Percentiles rank a stretch among this genome's conserved stretches.
Evolutionary conservation across 192 early-diverging fungal species (phyloP).

Genomic region (Jimgerdemannia lactiflua): DNA sequence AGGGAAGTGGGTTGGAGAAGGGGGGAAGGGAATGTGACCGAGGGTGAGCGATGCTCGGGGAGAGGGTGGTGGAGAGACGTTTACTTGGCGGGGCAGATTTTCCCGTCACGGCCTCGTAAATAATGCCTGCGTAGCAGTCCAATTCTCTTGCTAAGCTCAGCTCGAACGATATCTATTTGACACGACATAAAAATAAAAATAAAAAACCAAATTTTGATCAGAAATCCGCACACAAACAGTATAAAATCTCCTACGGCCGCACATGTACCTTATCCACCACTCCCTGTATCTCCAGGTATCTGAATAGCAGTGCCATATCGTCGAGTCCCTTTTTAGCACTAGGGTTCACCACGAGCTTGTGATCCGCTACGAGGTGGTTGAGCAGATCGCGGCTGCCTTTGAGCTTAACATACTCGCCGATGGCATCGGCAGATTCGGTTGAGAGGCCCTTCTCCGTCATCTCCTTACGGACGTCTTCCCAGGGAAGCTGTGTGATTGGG

Average conservation of each 20-base stretch:
- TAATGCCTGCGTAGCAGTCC: slow-evolving; percentile 99
- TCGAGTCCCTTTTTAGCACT: slow-evolving; percentile 76
- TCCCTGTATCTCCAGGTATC: slow-evolving; percentile 79
- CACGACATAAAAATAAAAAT: background rate
- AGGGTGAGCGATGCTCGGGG: too few species aligned
- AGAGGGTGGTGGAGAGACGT: background rate
- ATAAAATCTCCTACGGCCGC: background rate
- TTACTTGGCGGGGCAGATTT: slow-evolving; percentile 52
- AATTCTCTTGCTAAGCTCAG: slow-evolving; percentile 94
- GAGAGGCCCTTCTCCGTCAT: slow-evolving; percentile 93
- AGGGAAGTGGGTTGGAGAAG: background rate
- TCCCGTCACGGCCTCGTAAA: slow-evolving; percentile 91
- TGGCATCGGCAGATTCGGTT: slow-evolving; percentile 78
- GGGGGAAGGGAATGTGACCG: background rate
- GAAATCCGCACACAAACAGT: background rate
- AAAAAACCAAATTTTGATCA: background rate
- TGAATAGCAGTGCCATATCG: slow-evolving; percentile 85
- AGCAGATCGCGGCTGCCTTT: slow-evolving; percentile 79
- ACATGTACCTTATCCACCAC: slow-evolving; percentile 50
- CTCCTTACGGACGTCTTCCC: slow-evolving; percentile 92
- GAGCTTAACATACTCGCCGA: slow-evolving; percentile 88
- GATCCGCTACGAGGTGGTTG: slow-evolving; percentile 63
- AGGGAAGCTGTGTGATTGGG: slow-evolving; percentile 53
- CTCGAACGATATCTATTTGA: slow-evolving; percentile 77
- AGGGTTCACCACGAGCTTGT: slow-evolving; percentile 58